Percentiles rank a stretch among this genome's conserved stretches.
These are phyloP conservation scores for Vitis vinifera DNA, from an alignment of 164 flowering plant species.

Conservation along the genomic window DNA sequence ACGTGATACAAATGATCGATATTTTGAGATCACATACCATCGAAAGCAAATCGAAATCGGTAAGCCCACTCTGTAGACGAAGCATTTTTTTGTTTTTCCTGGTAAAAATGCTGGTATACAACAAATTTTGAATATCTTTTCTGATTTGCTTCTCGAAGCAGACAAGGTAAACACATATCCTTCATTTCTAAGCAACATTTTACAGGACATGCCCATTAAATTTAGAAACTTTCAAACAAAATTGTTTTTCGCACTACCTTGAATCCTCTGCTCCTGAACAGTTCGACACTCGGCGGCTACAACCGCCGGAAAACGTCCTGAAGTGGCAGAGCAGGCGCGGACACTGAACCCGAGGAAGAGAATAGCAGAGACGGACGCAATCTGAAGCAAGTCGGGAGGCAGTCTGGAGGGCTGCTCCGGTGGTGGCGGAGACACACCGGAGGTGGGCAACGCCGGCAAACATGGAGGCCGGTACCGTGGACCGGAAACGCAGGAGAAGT, in stretches of 20 bases:
- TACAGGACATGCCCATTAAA: too few species aligned
- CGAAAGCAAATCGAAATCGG: too few species aligned
- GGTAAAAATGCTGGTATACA: too few species aligned
- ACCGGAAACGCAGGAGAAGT: background rate
- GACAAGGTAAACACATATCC: too few species aligned
- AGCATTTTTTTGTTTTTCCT: too few species aligned
- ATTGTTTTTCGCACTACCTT: background rate
- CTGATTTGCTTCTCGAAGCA: too few species aligned
- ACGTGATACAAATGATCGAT: too few species aligned
- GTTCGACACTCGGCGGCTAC: conserved; percentile 2
- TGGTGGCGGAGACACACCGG: background rate
- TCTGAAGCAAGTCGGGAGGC: conserved; percentile 12
- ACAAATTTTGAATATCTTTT: too few species aligned
- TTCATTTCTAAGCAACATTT: too few species aligned
- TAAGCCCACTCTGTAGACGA: too few species aligned
- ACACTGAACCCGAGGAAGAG: conserved; percentile 22
- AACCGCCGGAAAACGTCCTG: conserved; percentile 5
- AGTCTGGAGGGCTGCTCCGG: background rate
- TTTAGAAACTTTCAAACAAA: too few species aligned
- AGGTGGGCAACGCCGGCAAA: background rate
- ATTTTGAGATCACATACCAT: too few species aligned
- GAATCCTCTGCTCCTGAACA: conserved; percentile 9
- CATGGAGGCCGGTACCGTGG: background rate
- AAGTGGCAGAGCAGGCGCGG: conserved; percentile 11
- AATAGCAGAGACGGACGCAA: conserved; percentile 21